Conservation (phyloP, 129 eudicot species). For the Centella asiatica region DNA sequence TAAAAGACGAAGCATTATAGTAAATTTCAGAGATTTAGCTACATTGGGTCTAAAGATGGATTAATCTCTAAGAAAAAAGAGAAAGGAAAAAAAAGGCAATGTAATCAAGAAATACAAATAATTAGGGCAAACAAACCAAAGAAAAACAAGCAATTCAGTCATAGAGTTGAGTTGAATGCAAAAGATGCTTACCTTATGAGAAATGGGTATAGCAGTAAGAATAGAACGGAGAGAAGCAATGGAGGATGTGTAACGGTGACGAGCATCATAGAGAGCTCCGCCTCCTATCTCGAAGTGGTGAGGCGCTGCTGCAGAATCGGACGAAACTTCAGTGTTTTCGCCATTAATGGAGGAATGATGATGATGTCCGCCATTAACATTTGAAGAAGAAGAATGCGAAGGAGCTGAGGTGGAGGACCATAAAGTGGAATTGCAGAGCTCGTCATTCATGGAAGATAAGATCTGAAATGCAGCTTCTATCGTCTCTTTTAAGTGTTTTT, state of each 20-base stretch:
- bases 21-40: too few relatives aligned
- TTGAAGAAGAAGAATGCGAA: not conserved
- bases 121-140: too few relatives aligned
- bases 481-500: slow-evolving; percentile 52
- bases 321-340: too few relatives aligned
- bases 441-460: slow-evolving; percentile 86
- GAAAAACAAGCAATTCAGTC: not conserved
- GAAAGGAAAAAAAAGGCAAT: too few relatives aligned
- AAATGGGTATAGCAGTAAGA: not conserved
- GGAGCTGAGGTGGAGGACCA: slow-evolving; percentile 65
- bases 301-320: too few relatives aligned
- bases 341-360: too few relatives aligned
- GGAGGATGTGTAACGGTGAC: not conserved
- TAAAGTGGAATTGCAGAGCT: slow-evolving; percentile 73
- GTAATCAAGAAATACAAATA: too few relatives aligned
- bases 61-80: too few relatives aligned
- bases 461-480: slow-evolving; percentile 69
- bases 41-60: too few relatives aligned
- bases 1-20: too few relatives aligned
- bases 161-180: not conserved
- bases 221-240: not conserved
- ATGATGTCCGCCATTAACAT: too few relatives aligned
- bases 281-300: not conserved
- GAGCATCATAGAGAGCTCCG: not conserved
- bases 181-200: not conserved